Conservation (phyloP, 192 early-diverging fungal species). For the Gonapodya sp. region DNA sequence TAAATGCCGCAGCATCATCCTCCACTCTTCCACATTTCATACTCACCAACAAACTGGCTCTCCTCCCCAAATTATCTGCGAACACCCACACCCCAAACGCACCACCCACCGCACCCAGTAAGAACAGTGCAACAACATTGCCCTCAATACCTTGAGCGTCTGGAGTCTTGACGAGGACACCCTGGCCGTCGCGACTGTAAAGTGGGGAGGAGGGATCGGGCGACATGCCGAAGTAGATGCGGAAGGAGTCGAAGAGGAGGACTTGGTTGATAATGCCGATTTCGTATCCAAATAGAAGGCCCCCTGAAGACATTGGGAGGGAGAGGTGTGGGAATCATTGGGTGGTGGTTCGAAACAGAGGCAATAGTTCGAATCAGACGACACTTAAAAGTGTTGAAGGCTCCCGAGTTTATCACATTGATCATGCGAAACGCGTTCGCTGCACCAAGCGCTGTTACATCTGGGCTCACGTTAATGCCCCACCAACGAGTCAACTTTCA, state of each 20-base stretch:
- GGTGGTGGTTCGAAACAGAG: not conserved
- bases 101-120: slow-evolving; percentile 12
- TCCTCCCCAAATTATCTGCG: slow-evolving; percentile 1
- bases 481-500: not conserved
- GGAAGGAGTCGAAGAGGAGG: slow-evolving; percentile 1
- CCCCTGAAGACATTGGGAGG: not conserved
- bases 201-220: not conserved
- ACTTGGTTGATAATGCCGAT: slow-evolving; percentile 16
- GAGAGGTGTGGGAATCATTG: not conserved
- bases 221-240: slow-evolving; percentile 2
- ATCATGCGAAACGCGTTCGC: too few species aligned
- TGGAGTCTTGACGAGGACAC: not conserved
- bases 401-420: too few species aligned
- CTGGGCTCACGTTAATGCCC: not conserved
- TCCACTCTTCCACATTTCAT: too few species aligned
- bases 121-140: slow-evolving; percentile 9
- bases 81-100: not conserved
- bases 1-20: too few species aligned
- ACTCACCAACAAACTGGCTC: not conserved
- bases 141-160: not conserved
- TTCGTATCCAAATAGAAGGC: slow-evolving; percentile 17
- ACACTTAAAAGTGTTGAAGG: not conserved
- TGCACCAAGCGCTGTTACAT: too few species aligned
- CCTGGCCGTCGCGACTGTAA: not conserved
- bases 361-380: not conserved